Conservation (phyloP, 306 rosid genomes). For the Chamaecrista fasciculata region DNA sequence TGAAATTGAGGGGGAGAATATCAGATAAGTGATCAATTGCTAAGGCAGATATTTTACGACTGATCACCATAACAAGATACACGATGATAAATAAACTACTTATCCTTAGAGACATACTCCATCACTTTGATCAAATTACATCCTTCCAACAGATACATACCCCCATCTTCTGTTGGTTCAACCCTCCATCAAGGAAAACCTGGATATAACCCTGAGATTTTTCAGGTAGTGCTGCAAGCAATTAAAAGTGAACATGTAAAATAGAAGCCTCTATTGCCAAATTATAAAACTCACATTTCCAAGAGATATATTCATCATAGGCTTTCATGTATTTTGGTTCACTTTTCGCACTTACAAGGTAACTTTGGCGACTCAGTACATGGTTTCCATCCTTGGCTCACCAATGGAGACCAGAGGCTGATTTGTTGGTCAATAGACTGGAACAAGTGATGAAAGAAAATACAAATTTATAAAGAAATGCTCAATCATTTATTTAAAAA, state of each 20-base stretch:
- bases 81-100: constrained; percentile 24
- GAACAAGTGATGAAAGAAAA: neutral
- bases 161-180: constrained; percentile 99
- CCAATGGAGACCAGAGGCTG: constrained; percentile 73
- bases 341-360: constrained; percentile 50
- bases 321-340: neutral
- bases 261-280: neutral
- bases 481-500: neutral
- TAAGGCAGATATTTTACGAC: constrained; percentile 6
- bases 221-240: constrained; percentile 61
- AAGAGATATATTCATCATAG: neutral
- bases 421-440: constrained; percentile 48
- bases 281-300: constrained; percentile 1
- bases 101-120: neutral
- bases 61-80: constrained; percentile 4
- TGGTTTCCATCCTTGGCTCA: constrained; percentile 72
- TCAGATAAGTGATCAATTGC: constrained; percentile 24
- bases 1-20: neutral
- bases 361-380: constrained; percentile 48
- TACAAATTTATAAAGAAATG: neutral
- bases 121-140: constrained; percentile 26
- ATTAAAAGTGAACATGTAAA: constrained; percentile 21
- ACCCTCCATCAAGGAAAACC: constrained; percentile 94
- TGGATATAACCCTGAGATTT: constrained; percentile 71
- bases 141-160: constrained; percentile 44